Evolutionary conservation across 129 eudicot species (phyloP).

Genomic region (Tagetes patula): DNA sequence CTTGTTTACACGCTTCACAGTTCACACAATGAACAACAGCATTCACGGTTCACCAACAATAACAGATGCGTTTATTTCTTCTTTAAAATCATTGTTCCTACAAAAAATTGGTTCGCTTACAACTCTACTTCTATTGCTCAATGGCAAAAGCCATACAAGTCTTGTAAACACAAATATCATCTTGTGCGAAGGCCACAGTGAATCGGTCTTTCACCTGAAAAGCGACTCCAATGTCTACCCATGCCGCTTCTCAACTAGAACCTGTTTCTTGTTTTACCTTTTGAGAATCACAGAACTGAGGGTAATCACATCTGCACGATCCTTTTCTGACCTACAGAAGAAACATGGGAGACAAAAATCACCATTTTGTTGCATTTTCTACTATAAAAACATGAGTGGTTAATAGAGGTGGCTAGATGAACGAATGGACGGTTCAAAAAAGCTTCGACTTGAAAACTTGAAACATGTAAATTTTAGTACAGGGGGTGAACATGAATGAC

Average conservation of each 20-base stretch:
- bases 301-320: conserved; percentile 66
- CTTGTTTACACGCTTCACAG: no score
- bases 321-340: conserved; percentile 77
- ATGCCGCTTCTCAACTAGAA: not conserved
- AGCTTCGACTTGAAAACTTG: not conserved
- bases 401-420: not conserved
- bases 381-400: not conserved
- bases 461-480: not conserved
- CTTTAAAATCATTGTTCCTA: not conserved
- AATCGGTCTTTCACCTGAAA: conserved; percentile 5
- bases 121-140: not conserved
- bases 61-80: not conserved
- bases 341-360: conserved; percentile 8
- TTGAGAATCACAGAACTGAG: conserved; percentile 79
- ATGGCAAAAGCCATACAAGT: not conserved
- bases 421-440: not conserved
- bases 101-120: not conserved
- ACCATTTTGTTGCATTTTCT: conserved; percentile 7
- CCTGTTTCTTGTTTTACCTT: conserved; percentile 30
- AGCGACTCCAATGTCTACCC: conserved; percentile 6
- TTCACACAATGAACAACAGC: not conserved
- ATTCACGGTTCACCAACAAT: not conserved
- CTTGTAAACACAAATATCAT: not conserved
- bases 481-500: not conserved
- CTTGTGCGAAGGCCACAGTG: conserved; percentile 6